Base-by-base conservation (phyloP, 768 basidiomycete species). In the Postia placenta region DNA sequence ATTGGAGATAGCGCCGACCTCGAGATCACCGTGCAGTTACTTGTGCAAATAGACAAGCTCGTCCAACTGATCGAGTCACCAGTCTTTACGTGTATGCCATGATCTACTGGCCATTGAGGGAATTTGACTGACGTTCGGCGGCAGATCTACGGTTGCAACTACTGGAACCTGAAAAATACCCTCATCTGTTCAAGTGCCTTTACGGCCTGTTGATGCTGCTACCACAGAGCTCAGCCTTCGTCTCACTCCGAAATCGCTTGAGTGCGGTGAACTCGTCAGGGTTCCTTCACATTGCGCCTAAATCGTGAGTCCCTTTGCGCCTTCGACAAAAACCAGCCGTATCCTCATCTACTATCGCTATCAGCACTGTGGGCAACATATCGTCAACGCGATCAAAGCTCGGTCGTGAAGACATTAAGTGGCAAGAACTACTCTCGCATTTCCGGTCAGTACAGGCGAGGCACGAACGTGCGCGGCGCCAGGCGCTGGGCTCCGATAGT, bases 41-140 rank as follows among this genome's bases (percentile, higher is more conserved):
- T 98, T 19, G 91, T 99, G 2, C 96, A 99, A 59, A 85, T 98
- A 15, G 96, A 98, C 69, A 97, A 96, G 63, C 79, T 99, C 6
- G 96, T 99, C 9, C 95, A 98, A 64, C 75, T 99, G 1, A 94
- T 99, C 52, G 96, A 99, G 65, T 95, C 92, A 0, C 96, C 96
- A 0, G 94, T 98, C 7, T 99, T 99, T 65, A 99, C 96, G 45
- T 96, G 96, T 93, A 60, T 61, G 79, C 38, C 38, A 19, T 19
- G 19, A 9, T 33, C 30, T 40, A 9, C 17, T 40, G 12, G 42
- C 42, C 5, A 5, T 45, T 23, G 19, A 44, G 7, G 14, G n/a
- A 11, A 5, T 3, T 33, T 45, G 4, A 26, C 28, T 27, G 40
- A 55, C 5, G 56, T n/a, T 39, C 27, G 42, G 42, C 25, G 24